Base-by-base conservation (phyloP, 495 filamentous ascomycete genomes). In the Hapsidospora chrysogenum region DNA sequence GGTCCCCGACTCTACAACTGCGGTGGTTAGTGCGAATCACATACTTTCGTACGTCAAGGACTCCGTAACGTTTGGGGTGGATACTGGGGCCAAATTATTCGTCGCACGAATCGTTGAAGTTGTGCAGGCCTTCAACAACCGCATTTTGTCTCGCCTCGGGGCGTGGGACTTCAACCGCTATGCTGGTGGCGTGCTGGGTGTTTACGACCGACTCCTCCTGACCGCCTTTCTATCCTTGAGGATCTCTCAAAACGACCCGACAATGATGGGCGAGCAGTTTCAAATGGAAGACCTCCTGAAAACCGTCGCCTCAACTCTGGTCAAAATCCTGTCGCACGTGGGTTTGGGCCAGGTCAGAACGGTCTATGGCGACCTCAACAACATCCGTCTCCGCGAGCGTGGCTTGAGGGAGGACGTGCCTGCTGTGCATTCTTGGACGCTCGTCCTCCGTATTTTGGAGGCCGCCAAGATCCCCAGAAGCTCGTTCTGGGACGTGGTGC, bases 301-400 rank as follows among this genome's bases (percentile, higher is more conserved):
- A 17, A 53, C 43, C n/a, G 40, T 54, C 16, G 51, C 52, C n/a
- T 41, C 39, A n/a, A 36, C 50, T 21, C 54, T 48, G n/a, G 40
- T 63, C 3, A 42, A 42, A 18, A 61, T 50, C 21, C 58, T 68
- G n/a, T 52, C 65, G 25, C 57, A 33, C 37, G 56, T 40, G 33
- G 72, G 69, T 1, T 46, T 76, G 9, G 49, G 57, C 13, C 55
- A 57, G 11, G 49, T 92, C 16, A 64, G 61, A 14, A 48, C 49
- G n/a, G 57, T 83, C n/a, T 72, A 83, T 36, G 63, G 74, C 15
- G 64, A 75, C 15, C 66, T 76, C 29, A 69, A 75, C 39, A 55
- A 50, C 4, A 45, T 54, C 19, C 46, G 64, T 3, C 53, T 57
- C 26, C 60, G 72, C 14, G 82, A 87, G 35, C 62, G 53, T 25